These are phyloP conservation scores for Helicostylum pulchrum DNA, from an alignment of 192 early-diverging fungal genomes.

Conservation along the genomic window DNA sequence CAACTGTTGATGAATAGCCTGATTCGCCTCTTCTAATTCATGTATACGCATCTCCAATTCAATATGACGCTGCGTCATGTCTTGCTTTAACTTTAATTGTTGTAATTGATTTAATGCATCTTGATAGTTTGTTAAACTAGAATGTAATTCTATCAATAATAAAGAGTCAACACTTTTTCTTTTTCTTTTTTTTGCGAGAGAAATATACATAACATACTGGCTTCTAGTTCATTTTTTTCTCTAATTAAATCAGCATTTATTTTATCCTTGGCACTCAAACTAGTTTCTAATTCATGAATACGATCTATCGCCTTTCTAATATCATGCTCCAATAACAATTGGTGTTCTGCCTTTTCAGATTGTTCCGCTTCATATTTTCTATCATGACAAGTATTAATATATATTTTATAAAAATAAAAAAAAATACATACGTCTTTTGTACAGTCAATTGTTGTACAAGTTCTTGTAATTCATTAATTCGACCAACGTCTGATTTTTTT, in stretches of 20 bases:
- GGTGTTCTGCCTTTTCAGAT: constrained; percentile 18
- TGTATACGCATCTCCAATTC: background rate
- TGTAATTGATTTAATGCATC: background rate
- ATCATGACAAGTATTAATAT: constrained; percentile 1
- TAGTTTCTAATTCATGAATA: constrained; percentile 31
- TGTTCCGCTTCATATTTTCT: constrained; percentile 21
- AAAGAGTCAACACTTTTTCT: background rate
- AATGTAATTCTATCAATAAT: constrained; percentile 5
- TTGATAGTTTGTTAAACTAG: background rate
- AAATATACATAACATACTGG: background rate
- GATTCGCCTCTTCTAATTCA: background rate
- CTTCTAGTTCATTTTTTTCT: constrained; percentile 5
- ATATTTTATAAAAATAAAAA: background rate
- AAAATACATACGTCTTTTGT: constrained; percentile 25
- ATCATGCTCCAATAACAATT: constrained; percentile 32
- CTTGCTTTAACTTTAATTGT: background rate
- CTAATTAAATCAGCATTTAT: background rate
- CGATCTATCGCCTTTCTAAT: constrained; percentile 30
- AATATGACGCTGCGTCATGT: background rate
- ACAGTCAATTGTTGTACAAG: constrained; percentile 28
- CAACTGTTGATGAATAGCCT: background rate
- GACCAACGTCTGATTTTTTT: constrained; percentile 3
- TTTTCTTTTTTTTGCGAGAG: too few species aligned
- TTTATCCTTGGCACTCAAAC: constrained; percentile 3
- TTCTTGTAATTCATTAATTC: constrained; percentile 30